phyloP scores from a whole-genome alignment of 2,329 filamentous ascomycete species.

The Aspergillus cejpii region DNA sequence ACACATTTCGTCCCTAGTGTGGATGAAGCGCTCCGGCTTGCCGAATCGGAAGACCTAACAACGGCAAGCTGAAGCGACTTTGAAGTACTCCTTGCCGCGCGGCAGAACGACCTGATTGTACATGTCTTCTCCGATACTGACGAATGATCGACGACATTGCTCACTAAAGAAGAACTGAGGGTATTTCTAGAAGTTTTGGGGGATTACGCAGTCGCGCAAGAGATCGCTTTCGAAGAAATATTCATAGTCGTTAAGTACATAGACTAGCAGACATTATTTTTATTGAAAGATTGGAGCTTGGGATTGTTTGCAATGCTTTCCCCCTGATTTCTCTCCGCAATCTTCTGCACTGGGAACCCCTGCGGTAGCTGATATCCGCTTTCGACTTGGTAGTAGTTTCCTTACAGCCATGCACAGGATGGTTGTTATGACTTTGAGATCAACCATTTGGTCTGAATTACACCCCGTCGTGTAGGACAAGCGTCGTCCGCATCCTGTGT shows the following conservation, averaged over 20 bases:
- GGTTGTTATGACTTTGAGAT: too few relatives aligned
- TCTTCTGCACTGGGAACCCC: too few relatives aligned
- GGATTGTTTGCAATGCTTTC: background rate
- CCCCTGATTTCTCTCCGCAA: too few relatives aligned
- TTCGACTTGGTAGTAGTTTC: too few relatives aligned
- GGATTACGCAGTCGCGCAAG: background rate
- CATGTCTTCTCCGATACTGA: background rate
- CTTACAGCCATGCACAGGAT: too few relatives aligned
- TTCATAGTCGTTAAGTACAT: background rate
- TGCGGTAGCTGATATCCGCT: too few relatives aligned
- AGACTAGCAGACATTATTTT: background rate
- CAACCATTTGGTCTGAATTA: too few relatives aligned
- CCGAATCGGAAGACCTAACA: constrained; percentile 60
- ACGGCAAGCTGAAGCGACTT: constrained; percentile 27
- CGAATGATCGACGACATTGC: constrained; percentile 5
- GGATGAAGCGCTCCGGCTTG: constrained; percentile 73
- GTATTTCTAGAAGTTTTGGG: background rate
- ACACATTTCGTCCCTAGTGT: constrained; percentile 75
- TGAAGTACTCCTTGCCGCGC: background rate
- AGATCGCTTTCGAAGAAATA: background rate
- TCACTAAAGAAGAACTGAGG: background rate
- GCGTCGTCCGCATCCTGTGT: too few relatives aligned
- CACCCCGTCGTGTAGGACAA: too few relatives aligned
- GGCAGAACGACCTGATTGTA: background rate
- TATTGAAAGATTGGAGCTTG: background rate